Base-by-base conservation (phyloP, 495 filamentous ascomycete species). In the Penicillium verhagenii region DNA sequence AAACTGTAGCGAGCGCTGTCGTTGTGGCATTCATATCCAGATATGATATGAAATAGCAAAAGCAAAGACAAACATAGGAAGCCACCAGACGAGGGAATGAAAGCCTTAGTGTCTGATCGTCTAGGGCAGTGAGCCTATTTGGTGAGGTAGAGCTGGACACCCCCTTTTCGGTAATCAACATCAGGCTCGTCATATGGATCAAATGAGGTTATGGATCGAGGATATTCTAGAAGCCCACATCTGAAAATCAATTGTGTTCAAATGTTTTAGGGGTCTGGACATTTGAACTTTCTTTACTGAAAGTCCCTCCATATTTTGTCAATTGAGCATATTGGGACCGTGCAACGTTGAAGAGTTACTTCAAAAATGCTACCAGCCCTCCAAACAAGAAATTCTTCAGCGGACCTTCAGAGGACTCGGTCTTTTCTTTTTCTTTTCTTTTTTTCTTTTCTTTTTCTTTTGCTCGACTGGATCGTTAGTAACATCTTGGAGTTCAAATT, bases 11-110 rank as follows among this genome's bases (percentile, higher is more conserved):
- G 0, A 86, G 62, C 4, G 77, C 73, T 16, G 82, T 77, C 28
- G 74, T 77, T 31, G 86, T 76, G 1, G 74, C 72, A 59, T 85
- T 86, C 57, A 85, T 81, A 59, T 86, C 83, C 50, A 84, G 75
- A 53, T 82, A 82, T 4, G 74, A 77, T 19, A 85, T 74, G 28
- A 85, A 67, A 2, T 83, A 67, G 2, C 74, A 73, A 26, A 78
- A 60, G 1, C 78, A 70, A 4, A 85, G 69, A n/a, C 72, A 74
- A 4, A 59, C 48, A 59, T 84, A 83, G 20, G 82, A 76, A 11
- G 79, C 57, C 2, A 84, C 57, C 7, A 85, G 65, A 52, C 78
- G 67, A 1, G 66, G 63, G 31, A 71, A 73, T 0, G 80, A 78
- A 1, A 86, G 71, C 10, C 83, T 70, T 49, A 82, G 79, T 23